A percentile compares a stretch with the other conserved stretches of the same genome.
Conservation (phyloP, 805 yeast genomes). For the Osmozyma mogii region DNA sequence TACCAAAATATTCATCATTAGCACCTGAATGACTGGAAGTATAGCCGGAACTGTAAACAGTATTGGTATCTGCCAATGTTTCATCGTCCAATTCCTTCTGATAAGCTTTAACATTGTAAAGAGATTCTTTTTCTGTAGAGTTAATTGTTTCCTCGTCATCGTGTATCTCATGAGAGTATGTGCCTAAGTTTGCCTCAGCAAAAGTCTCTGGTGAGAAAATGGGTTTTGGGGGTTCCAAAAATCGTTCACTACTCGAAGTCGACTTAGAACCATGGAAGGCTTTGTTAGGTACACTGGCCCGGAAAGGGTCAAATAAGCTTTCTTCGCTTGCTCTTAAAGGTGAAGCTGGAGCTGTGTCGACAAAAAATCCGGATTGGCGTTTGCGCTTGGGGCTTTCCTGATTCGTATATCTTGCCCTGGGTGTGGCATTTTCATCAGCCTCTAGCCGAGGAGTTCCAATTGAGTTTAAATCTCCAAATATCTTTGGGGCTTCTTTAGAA, state of each 20-base stretch:
- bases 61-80: constrained; percentile 27
- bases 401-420: constrained; percentile 12
- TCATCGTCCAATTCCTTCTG: constrained; percentile 27
- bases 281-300: not conserved
- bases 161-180: constrained; percentile 21
- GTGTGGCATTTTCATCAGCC: constrained; percentile 3
- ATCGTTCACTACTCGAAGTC: constrained; percentile 38
- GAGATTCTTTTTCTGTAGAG: constrained; percentile 10
- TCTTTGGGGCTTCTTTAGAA: constrained; percentile 15
- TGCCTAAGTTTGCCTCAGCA: constrained; percentile 46
- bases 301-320: not conserved
- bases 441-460: constrained; percentile 7
- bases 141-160: constrained; percentile 4
- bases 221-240: constrained; percentile 58
- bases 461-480: constrained; percentile 1
- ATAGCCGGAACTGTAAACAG: constrained; percentile 18
- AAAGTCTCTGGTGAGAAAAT: constrained; percentile 55
- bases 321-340: not conserved
- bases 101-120: constrained; percentile 28
- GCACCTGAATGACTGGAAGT: constrained; percentile 11
- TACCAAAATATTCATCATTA: constrained; percentile 30
- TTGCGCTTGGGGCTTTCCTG: constrained; percentile 22
- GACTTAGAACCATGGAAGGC: constrained; percentile 18
- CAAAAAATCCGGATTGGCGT: constrained; percentile 1
- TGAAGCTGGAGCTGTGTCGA: not conserved